Percentiles rank a stretch among this genome's conserved stretches.
These are phyloP conservation scores for Eucalyptus cloeziana DNA, from an alignment of 345 rosid species.

Conservation along the genomic window DNA sequence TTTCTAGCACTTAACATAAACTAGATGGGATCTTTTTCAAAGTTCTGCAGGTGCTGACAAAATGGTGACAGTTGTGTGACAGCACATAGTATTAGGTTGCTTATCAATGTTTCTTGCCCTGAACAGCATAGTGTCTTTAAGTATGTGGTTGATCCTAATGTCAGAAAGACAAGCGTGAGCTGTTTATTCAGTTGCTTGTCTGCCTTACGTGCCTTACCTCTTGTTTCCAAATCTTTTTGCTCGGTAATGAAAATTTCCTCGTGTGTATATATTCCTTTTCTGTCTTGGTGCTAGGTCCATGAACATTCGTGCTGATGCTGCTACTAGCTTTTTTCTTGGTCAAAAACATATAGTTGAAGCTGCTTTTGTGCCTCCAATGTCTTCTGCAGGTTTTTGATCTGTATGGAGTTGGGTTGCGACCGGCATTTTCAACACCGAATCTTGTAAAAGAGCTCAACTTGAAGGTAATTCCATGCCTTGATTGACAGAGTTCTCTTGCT, in stretches of 20 bases:
- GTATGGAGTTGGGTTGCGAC: slow-evolving; percentile 81
- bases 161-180: not conserved
- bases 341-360: not conserved
- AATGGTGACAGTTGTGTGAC: not conserved
- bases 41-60: not conserved
- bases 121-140: not conserved
- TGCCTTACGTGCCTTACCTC: not conserved
- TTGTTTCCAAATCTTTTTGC: not conserved
- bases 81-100: not conserved
- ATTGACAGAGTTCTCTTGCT: not conserved
- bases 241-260: not conserved
- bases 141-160: not conserved
- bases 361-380: not conserved
- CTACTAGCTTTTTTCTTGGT: not conserved
- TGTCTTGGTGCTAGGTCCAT: not conserved
- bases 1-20: not conserved
- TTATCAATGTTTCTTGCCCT: not conserved
- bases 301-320: not conserved
- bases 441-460: slow-evolving; percentile 63
- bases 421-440: slow-evolving; percentile 59
- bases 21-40: not conserved
- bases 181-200: not conserved
- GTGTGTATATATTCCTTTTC: not conserved
- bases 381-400: slow-evolving; percentile 69
- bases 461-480: slow-evolving; percentile 32